phyloP scores from a whole-genome alignment of 148 eudicot genomes.

The Fagopyrum tataricum region DNA sequence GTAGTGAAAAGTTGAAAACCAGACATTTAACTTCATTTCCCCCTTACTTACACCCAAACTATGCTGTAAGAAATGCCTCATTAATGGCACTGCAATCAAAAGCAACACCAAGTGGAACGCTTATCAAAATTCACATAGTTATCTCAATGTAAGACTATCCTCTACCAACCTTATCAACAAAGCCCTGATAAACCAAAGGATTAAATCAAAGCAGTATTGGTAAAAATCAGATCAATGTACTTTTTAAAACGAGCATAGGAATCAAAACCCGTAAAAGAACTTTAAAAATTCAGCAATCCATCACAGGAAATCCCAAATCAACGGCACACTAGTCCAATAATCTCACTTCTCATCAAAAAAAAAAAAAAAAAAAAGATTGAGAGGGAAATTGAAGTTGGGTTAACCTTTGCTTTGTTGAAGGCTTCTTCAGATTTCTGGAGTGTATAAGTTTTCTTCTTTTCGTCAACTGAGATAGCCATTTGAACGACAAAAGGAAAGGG shows the following conservation, averaged over 20 bases:
- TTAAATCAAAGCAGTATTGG: not conserved
- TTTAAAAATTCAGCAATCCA: not conserved
- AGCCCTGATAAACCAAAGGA: not conserved
- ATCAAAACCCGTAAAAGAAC: not conserved
- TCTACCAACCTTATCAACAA: not conserved
- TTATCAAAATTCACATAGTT: not conserved
- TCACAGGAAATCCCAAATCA: not conserved
- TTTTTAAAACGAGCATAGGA: not conserved
- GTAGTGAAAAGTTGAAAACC: not conserved
- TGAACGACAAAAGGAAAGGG: constrained; percentile 25
- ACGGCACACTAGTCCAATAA: not conserved
- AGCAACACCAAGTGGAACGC: not conserved
- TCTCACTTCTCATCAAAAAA: not conserved
- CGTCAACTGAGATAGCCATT: constrained; percentile 61
- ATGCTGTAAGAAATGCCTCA: not conserved
- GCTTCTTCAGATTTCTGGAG: constrained; percentile 86
- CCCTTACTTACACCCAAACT: not conserved
- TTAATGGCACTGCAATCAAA: not conserved
- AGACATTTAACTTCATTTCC: not conserved
- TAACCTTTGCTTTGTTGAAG: constrained; percentile 75
- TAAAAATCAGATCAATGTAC: not conserved
- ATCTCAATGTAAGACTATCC: not conserved
- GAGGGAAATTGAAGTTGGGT: not conserved
- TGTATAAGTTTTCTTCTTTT: constrained; percentile 60
- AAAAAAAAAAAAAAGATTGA: not conserved